Evolutionary conservation across 331 rosid genomes (phyloP).

Genomic region (Quercus tomentella): DNA sequence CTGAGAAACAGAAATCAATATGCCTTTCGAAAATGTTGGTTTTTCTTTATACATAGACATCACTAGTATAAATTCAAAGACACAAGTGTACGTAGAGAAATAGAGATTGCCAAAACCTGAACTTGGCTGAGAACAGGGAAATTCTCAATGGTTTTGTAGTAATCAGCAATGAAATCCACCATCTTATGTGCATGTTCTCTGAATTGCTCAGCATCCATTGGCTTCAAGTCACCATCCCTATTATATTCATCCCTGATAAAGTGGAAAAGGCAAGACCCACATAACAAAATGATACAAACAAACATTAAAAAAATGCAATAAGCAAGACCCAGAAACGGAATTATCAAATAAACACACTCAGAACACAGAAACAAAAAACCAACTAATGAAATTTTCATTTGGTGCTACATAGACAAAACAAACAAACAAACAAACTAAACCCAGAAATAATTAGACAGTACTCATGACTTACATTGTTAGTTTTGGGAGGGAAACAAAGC

Average conservation of each 20-base stretch:
- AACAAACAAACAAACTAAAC: too few relatives aligned
- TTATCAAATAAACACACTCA: background rate
- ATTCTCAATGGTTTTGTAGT: conserved; percentile 66
- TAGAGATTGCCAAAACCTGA: conserved; percentile 38
- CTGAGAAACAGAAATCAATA: background rate
- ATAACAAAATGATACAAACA: conserved; percentile 15
- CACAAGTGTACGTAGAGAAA: background rate
- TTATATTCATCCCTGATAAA: conserved; percentile 11
- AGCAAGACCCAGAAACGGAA: conserved; percentile 2
- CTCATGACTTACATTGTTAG: too few relatives aligned
- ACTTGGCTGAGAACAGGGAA: conserved; percentile 93
- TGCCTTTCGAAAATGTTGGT: background rate
- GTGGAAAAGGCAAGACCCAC: background rate
- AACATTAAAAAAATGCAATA: conserved; percentile 2
- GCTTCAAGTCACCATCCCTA: conserved; percentile 58
- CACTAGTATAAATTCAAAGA: background rate
- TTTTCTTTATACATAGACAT: background rate
- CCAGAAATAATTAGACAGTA: too few relatives aligned
- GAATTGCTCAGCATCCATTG: conserved; percentile 88
- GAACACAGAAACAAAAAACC: background rate
- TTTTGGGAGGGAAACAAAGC: too few relatives aligned
- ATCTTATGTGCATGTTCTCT: conserved; percentile 83
- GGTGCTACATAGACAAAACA: too few relatives aligned
- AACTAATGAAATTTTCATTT: background rate
- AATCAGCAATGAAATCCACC: conserved; percentile 97